These are phyloP conservation scores for Acer saccharum DNA, from an alignment of 345 rosid species.

Conservation along the genomic window DNA sequence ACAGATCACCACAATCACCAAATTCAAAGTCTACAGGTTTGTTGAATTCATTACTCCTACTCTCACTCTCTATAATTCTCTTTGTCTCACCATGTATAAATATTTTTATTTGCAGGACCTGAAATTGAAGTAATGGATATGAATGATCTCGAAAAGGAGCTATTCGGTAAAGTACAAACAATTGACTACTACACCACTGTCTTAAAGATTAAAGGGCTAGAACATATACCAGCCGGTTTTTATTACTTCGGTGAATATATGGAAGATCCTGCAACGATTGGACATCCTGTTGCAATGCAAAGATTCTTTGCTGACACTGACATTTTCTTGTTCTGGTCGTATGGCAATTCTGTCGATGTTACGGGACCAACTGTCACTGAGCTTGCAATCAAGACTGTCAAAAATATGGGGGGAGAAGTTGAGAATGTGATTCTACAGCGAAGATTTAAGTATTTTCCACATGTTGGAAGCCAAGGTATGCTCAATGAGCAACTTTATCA, in stretches of 20 bases:
- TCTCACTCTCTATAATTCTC: neutral
- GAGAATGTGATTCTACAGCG: conserved; percentile 54
- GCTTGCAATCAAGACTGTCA: conserved; percentile 41
- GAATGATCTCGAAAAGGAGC: conserved; percentile 50
- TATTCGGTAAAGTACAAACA: conserved; percentile 60
- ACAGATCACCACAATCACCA: conserved; percentile 56
- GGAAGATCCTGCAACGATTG: conserved; percentile 65
- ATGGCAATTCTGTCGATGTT: conserved; percentile 48
- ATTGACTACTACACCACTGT: conserved; percentile 71
- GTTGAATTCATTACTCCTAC: conserved; percentile 2
- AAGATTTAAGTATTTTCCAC: conserved; percentile 68
- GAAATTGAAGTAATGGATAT: conserved; percentile 47
- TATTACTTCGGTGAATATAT: conserved; percentile 67
- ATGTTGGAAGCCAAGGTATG: conserved; percentile 62
- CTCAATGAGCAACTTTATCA: conserved; percentile 4
- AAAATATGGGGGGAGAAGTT: conserved; percentile 50
- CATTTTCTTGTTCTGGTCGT: conserved; percentile 74
- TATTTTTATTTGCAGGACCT: conserved; percentile 39
- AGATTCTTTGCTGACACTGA: conserved; percentile 60
- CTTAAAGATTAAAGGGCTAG: conserved; percentile 56
- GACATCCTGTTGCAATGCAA: conserved; percentile 75
- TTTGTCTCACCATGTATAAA: neutral
- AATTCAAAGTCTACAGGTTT: conserved; percentile 37
- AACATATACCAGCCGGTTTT: conserved; percentile 59
- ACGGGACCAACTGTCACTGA: conserved; percentile 45